A percentile compares a stretch with the other conserved stretches of the same genome.
Evolutionary conservation across 2,329 filamentous ascomycete genomes (phyloP).

Genomic region (Botrytis paeoniae): DNA sequence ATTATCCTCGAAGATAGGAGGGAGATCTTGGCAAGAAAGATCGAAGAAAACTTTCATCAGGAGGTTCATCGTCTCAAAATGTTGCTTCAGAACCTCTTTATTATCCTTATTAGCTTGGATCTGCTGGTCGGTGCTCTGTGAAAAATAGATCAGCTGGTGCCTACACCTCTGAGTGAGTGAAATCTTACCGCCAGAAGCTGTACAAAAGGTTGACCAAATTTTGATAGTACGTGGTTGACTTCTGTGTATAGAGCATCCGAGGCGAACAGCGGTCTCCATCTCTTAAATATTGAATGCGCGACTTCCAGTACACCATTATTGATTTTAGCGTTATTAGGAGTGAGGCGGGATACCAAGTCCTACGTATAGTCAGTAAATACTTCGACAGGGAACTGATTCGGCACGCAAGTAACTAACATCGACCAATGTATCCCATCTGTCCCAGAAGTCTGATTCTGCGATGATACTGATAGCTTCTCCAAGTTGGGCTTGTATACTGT

Average conservation of each 20-base stretch:
- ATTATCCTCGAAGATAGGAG: constrained; percentile 90
- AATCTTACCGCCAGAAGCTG: constrained; percentile 66
- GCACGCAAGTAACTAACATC: constrained; percentile 51
- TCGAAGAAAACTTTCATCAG: constrained; percentile 93
- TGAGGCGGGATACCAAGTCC: constrained; percentile 87
- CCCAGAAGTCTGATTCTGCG: constrained; percentile 96
- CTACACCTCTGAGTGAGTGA: constrained; percentile 9
- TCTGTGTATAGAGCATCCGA: constrained; percentile 92
- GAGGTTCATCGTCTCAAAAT: constrained; percentile 82
- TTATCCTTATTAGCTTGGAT: constrained; percentile 75
- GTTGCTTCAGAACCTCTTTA: constrained; percentile 68
- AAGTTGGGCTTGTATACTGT: constrained; percentile 85
- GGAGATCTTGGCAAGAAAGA: constrained; percentile 94
- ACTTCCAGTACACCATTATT: constrained; percentile 96
- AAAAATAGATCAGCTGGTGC: constrained; percentile 20
- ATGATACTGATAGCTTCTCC: constrained; percentile 97
- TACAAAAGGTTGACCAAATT: constrained; percentile 82
- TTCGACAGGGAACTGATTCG: not conserved
- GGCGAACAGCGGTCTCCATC: constrained; percentile 91
- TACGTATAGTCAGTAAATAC: constrained; percentile 38
- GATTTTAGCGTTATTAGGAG: constrained; percentile 73
- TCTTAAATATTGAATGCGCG: constrained; percentile 94
- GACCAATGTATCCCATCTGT: constrained; percentile 93
- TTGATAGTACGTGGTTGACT: constrained; percentile 89
- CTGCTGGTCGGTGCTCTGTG: constrained; percentile 62